Percentiles rank a stretch among this genome's conserved stretches.
These are phyloP conservation scores for Salix koriyanagi DNA, from an alignment of 345 rosid genomes.

Conservation along the genomic window DNA sequence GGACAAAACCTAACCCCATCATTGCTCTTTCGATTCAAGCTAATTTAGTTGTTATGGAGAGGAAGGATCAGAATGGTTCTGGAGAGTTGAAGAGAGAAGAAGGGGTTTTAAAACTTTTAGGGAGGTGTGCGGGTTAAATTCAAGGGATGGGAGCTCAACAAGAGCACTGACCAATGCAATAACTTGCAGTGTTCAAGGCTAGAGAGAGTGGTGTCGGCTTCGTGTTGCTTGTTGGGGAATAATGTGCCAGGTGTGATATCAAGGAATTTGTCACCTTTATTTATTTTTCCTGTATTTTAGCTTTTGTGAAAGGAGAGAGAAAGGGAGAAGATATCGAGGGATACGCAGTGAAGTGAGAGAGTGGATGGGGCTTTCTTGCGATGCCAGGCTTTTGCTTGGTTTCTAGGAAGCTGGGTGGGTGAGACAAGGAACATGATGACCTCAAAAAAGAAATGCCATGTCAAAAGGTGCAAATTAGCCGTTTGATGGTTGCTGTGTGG, in stretches of 20 bases:
- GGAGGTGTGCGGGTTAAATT: background rate
- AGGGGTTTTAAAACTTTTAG: too few relatives aligned
- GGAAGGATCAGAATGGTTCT: background rate
- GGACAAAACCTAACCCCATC: background rate
- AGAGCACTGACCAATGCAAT: too few relatives aligned
- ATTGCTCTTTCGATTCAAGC: background rate
- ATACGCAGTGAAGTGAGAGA: background rate
- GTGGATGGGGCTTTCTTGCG: background rate
- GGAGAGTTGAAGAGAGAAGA: background rate
- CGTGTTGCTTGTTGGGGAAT: too few relatives aligned
- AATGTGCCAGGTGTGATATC: too few relatives aligned
- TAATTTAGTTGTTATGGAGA: too few relatives aligned
- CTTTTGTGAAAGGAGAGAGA: background rate
- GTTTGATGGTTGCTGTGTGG: too few relatives aligned
- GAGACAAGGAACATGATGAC: background rate
- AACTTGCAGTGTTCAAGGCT: too few relatives aligned
- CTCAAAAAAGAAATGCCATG: background rate
- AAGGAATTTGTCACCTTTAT: too few relatives aligned
- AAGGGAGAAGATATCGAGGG: background rate
- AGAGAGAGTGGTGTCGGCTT: too few relatives aligned
- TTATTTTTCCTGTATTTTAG: background rate
- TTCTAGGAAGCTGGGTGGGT: slow-evolving; percentile 1
- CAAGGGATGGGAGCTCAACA: background rate
- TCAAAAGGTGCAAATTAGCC: too few relatives aligned
- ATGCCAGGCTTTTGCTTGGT: background rate